Conservation (phyloP, 352 stramenopile species). For the Achlya hypogyna region DNA sequence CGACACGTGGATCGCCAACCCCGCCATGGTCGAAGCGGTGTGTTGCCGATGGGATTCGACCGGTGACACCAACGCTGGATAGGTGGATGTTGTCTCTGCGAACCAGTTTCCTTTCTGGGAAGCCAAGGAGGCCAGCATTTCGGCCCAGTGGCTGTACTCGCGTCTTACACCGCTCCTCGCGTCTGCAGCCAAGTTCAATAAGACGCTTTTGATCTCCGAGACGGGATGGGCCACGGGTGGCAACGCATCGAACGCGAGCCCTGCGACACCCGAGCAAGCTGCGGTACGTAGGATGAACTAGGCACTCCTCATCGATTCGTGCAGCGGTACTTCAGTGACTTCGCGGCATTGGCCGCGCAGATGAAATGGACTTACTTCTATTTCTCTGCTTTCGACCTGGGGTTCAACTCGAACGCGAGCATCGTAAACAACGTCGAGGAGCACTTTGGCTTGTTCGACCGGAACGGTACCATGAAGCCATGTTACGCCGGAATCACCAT, state of each 20-base stretch:
- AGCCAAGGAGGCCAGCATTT: slow-evolving; percentile 30
- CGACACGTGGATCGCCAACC: slow-evolving; percentile 38
- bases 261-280: slow-evolving; percentile 30
- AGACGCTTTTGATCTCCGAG: slow-evolving; percentile 54
- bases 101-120: slow-evolving; percentile 70
- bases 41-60: not conserved
- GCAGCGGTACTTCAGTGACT: slow-evolving; percentile 48
- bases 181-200: slow-evolving; percentile 31
- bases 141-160: slow-evolving; percentile 36
- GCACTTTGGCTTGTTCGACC: slow-evolving; percentile 56
- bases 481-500: slow-evolving; percentile 34
- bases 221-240: slow-evolving; percentile 50
- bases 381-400: slow-evolving; percentile 51
- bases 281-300: slow-evolving; percentile 10
- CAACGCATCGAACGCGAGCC: slow-evolving; percentile 24
- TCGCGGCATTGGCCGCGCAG: slow-evolving; percentile 38
- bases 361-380: slow-evolving; percentile 55
- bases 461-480: slow-evolving; percentile 40
- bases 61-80: not conserved
- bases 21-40: slow-evolving; percentile 38
- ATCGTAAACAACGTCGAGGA: slow-evolving; percentile 40
- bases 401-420: slow-evolving; percentile 38
- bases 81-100: slow-evolving; percentile 43
- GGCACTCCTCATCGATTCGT: not conserved
- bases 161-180: slow-evolving; percentile 31